Conservation (phyloP, 805 yeast genomes). For the Candida ovalis region DNA sequence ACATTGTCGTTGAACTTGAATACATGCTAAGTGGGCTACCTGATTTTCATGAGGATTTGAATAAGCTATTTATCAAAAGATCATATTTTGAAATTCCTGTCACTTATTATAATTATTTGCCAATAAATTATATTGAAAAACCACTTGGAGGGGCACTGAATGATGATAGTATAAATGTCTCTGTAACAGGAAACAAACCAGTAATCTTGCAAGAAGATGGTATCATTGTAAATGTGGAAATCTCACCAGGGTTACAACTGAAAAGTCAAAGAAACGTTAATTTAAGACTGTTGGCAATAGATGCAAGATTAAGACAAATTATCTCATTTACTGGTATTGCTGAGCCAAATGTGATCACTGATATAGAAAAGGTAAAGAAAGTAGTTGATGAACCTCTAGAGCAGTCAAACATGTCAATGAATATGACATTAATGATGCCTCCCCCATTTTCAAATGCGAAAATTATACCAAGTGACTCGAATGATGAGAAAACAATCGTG, state of each 20-base stretch:
- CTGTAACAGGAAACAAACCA: background rate
- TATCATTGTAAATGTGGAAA: background rate
- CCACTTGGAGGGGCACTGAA: background rate
- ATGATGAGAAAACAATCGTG: background rate
- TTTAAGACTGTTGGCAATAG: background rate
- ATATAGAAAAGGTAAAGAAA: background rate
- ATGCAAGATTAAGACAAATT: slow-evolving; percentile 1
- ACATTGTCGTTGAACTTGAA: background rate
- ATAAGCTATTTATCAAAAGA: slow-evolving; percentile 2
- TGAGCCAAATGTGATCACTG: background rate
- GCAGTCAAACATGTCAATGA: background rate
- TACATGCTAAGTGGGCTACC: background rate
- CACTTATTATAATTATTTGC: background rate
- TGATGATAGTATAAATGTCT: slow-evolving; percentile 1
- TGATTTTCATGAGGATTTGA: background rate
- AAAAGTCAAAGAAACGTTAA: background rate
- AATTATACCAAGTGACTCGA: background rate
- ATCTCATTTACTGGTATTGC: slow-evolving; percentile 1
- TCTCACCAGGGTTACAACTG: slow-evolving; percentile 1
- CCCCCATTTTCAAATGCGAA: background rate
- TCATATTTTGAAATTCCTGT: slow-evolving; percentile 4
- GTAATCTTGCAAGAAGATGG: background rate
- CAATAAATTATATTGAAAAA: background rate
- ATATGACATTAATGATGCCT: background rate
- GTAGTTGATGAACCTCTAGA: background rate